Base-by-base conservation (phyloP, 1,284 basidiomycete species). In the Ganoderma boninense region DNA sequence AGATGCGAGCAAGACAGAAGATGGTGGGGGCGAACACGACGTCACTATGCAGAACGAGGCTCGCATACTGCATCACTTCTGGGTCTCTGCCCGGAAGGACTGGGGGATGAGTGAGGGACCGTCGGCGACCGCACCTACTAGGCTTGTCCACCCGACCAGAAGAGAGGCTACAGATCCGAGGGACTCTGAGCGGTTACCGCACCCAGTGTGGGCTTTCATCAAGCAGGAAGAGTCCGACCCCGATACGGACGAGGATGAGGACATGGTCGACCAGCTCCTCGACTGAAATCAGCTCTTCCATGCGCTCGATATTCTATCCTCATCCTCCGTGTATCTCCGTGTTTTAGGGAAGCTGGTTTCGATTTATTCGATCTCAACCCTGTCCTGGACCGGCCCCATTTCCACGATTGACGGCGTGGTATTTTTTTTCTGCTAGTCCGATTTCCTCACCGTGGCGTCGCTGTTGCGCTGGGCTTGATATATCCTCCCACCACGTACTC, bases 251-350 rank as follows among this genome's bases (percentile, higher is more conserved):
- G 5, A n/a, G 32, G 57, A 40, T 20, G 57, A 60, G 18, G 57
- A 40, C 35, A 60, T 60, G 57, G 35, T 60, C n/a, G 57, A 60
- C 35, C 29, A 60, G 57, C 57, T 60, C 1, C 10, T 60, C n/a
- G 35, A 8, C 13, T 35, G n/a, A 7, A 16, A 40, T 20, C 40
- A 60, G 10, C 10, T 38, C 38, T 38, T 38, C 38, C 38, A 38
- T 38, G 38, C 38, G 38, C 6, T 7, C 38, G 7, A 38, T 10
- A 32, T 32, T 32, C 29, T 32, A n/a, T n/a, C n/a, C n/a, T n/a
- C n/a, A 32, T 2, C 29, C 29, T 32, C 38, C 18, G 43, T 14
- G 14, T 18, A 16, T 13, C 43, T 43, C 5, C 43, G 43, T 18
- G 5, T 16, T 43, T 6, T 18, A 43, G 14, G 43, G 43, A 43